Percentiles rank a stretch among this genome's conserved stretches.
Evolutionary conservation across 768 basidiomycete genomes (phyloP).

Genomic region (Trametes punicea): DNA sequence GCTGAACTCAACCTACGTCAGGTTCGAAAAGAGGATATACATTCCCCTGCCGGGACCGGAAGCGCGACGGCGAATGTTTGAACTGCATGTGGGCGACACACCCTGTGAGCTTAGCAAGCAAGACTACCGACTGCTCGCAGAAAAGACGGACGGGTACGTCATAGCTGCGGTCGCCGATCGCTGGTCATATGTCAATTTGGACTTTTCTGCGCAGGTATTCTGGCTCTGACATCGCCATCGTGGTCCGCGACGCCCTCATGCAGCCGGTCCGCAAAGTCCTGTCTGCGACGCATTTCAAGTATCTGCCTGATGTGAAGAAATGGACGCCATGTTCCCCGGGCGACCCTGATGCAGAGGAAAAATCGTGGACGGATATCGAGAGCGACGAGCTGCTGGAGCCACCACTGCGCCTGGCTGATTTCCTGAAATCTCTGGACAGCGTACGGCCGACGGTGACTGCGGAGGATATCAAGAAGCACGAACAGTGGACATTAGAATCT

Average conservation of each 20-base stretch:
- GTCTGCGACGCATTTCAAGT: constrained; percentile 92
- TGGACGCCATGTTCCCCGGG: constrained; percentile 98
- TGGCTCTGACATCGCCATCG: constrained; percentile 91
- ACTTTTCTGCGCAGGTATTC: constrained; percentile 54
- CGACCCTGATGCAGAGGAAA: constrained; percentile 80
- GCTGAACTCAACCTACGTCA: constrained; percentile 26
- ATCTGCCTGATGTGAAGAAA: constrained; percentile 44
- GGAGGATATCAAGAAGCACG: constrained; percentile 80
- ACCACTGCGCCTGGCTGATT: constrained; percentile 71
- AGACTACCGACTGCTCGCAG: constrained; percentile 80
- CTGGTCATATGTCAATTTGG: neutral
- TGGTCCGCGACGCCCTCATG: constrained; percentile 97
- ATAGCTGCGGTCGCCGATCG: neutral
- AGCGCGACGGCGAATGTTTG: constrained; percentile 92
- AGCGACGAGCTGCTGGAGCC: constrained; percentile 92
- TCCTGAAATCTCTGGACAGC: constrained; percentile 72
- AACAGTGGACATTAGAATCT: constrained; percentile 82
- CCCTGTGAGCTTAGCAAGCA: constrained; percentile 77
- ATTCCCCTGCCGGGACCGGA: constrained; percentile 95
- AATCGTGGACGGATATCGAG: constrained; percentile 83
- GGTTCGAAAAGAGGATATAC: constrained; percentile 97
- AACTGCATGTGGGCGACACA: constrained; percentile 91
- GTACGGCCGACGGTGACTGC: constrained; percentile 87
- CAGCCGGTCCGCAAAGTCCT: constrained; percentile 97
- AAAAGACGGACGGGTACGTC: constrained; percentile 78